A percentile compares a stretch with the other conserved stretches of the same genome.
Conservation (phyloP, 108 stramenopile genomes). For the Nitzschia sp. region DNA sequence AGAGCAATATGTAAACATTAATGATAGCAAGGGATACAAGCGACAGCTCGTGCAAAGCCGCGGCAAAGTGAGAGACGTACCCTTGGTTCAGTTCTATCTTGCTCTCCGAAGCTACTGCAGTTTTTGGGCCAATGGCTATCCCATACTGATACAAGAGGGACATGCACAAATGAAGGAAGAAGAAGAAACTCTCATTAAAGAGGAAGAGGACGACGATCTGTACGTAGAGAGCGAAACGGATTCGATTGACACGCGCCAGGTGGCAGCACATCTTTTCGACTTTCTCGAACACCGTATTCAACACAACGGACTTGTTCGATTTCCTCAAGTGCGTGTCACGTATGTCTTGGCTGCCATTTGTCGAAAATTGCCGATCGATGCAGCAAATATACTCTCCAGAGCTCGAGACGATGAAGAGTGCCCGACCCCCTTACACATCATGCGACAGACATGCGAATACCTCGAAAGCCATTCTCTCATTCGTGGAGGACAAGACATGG, state of each 20-base stretch:
- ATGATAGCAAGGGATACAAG: neutral
- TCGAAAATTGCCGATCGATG: conserved; percentile 24
- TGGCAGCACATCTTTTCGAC: conserved; percentile 24
- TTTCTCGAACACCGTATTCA: conserved; percentile 22
- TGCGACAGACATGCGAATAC: conserved; percentile 30
- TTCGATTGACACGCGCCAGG: conserved; percentile 2
- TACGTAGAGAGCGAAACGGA: conserved; percentile 4
- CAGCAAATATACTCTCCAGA: conserved; percentile 36
- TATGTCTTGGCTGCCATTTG: conserved; percentile 27
- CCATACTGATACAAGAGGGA: neutral
- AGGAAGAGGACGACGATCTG: conserved; percentile 3
- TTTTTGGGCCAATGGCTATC: conserved; percentile 26
- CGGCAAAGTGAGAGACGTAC: conserved; percentile 12
- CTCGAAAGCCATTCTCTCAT: conserved; percentile 24
- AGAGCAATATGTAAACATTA: conserved; percentile 4
- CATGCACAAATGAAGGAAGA: conserved; percentile 4
- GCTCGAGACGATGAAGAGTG: conserved; percentile 21
- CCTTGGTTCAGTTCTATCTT: conserved; percentile 27
- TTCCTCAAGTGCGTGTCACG: conserved; percentile 18
- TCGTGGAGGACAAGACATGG: neutral
- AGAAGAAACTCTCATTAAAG: neutral
- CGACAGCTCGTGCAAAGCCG: neutral
- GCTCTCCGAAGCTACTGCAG: conserved; percentile 24
- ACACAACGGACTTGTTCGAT: conserved; percentile 20
- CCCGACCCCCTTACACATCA: conserved; percentile 35